Conservation (phyloP, 495 filamentous ascomycete species). For the Trichoderma erinaceum region DNA sequence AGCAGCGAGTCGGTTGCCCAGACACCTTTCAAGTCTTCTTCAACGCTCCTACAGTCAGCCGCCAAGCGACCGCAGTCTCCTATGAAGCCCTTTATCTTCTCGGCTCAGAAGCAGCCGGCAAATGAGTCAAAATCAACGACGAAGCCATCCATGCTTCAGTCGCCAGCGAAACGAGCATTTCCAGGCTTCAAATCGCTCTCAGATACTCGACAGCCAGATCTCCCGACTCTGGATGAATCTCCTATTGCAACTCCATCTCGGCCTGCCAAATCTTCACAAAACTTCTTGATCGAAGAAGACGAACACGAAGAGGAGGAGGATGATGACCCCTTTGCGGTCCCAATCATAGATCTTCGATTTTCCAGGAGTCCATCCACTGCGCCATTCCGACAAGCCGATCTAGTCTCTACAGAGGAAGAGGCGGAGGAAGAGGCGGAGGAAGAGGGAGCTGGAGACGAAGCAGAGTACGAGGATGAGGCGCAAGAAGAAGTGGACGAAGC, state of each 20-base stretch:
- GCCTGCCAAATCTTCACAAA: not conserved
- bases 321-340: constrained; percentile 27
- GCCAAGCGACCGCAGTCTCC: constrained; percentile 42
- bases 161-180: constrained; percentile 33
- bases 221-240: constrained; percentile 15
- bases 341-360: constrained; percentile 32
- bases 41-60: constrained; percentile 41
- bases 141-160: constrained; percentile 35
- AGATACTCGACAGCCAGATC: not conserved
- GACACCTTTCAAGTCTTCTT: constrained; percentile 29
- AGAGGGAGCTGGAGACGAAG: not conserved
- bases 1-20: constrained; percentile 16
- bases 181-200: constrained; percentile 8
- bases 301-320: constrained; percentile 20
- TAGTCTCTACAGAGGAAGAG: constrained; percentile 16
- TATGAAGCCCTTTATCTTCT: constrained; percentile 27
- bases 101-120: not conserved
- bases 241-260: constrained; percentile 25
- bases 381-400: constrained; percentile 43
- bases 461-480: not conserved
- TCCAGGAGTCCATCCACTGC: constrained; percentile 48
- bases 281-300: constrained; percentile 18
- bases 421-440: constrained; percentile 16
- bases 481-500: not conserved
- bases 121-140: constrained; percentile 20